These are phyloP conservation scores for Podospora pseudoanserina DNA, from an alignment of 495 filamentous ascomycete species.

Conservation along the genomic window DNA sequence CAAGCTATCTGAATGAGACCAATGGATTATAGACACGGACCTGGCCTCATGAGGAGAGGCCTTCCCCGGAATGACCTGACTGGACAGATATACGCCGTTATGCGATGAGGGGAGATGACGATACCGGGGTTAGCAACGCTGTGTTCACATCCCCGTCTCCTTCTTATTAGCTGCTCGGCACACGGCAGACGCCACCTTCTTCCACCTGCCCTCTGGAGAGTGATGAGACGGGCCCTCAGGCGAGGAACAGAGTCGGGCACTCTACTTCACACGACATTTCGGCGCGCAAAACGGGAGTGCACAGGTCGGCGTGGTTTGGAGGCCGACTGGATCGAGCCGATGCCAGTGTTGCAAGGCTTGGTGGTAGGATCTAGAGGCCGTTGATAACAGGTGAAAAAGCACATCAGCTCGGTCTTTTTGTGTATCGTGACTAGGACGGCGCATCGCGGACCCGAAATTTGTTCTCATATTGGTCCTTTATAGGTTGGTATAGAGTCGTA, in stretches of 20 bases:
- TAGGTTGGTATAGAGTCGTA: neutral
- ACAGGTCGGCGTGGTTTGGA: neutral
- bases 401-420: neutral
- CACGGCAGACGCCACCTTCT: constrained; percentile 7
- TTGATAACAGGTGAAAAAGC: neutral
- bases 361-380: neutral
- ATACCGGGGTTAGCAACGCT: neutral
- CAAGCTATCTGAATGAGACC: neutral
- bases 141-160: neutral
- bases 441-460: no score
- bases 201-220: constrained; percentile 10
- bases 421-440: no score
- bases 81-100: constrained; percentile 4
- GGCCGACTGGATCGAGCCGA: neutral
- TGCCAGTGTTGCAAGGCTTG: neutral
- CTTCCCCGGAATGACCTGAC: neutral
- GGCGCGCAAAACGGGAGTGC: neutral
- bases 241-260: neutral
- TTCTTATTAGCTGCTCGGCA: neutral
- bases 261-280: constrained; percentile 2
- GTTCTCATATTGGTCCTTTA: neutral
- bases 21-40: neutral
- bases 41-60: neutral
- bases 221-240: neutral
- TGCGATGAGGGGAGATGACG: neutral